Evolutionary conservation across 2,329 filamentous ascomycete genomes (phyloP), one percentile per base, ranked within the genome.

Genomic region (Xylaria sp.): DNA sequence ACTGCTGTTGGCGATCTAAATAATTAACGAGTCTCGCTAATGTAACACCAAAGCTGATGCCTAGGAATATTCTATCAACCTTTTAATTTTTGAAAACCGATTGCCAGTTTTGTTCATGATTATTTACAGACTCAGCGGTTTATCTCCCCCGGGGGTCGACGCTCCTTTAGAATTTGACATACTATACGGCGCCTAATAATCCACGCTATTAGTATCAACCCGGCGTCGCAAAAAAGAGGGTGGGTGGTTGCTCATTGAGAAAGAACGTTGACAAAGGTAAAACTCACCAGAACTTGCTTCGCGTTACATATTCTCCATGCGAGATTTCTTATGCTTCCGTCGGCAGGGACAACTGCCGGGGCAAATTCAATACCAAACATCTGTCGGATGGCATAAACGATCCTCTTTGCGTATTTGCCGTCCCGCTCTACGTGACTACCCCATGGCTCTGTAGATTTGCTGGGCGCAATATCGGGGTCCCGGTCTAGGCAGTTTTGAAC

Each of bases 341-440:
- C 96, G 0, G 94, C 94, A 61, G 92, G 90, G 37, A 99, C 96
- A 0, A 98, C 95, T 53, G 93, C 93, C 0, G 94, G 91, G 1
- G 96, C 93, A 78, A 99, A 94, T 79, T 99, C 96, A 69, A 99
- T 92, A 60, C 94, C 96, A 79, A 99, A 97, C 94, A 98, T 98
- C 79, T 97, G 92, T 71, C 93, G 92, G 32, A 99, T 93, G 4
- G 94, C 96, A 79, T 97, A 98, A 0, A 98, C 94, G 12, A 98
- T 92, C 50, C 96, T 85, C 80, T 90, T 93, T 0, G 95, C 92
- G 75, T 94, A 98, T 80, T 97, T 98, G 71, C 91, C 89, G 73
- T 98, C 92, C 27, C 94, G 85, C 77, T 97, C 94, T 1, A 98
- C 92, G 48, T 94, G 85, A 57, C 89, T 89, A 0, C 96, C 96